Base-by-base conservation (phyloP, 163 green algal species). In the Scenedesmus sp. region DNA sequence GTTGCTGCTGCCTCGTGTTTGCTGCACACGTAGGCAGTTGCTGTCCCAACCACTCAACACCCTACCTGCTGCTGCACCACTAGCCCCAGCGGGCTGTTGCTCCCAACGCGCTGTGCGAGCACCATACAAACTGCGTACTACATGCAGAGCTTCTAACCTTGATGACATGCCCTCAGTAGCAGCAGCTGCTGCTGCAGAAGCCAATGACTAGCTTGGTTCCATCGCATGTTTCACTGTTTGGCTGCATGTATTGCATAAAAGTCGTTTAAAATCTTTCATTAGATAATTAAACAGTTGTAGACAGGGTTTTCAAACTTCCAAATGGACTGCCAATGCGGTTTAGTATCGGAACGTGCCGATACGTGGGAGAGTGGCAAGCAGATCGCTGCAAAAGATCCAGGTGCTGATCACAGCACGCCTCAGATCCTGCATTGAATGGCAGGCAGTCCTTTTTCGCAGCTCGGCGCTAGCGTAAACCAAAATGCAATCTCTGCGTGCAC, bases 31-130 rank as follows among this genome's bases (percentile, higher is more conserved):
- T 4, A 37, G 26, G 43, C 72, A 65, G 78, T 59, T 84, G 78
- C 26, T 35, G 26, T 84, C 42, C 78, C 73, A 82, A 44, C 35
- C 73, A 82, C 73, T 51, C 73, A 44, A 51, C 12, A 30, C 35
- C 37, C 53, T n/a, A 79, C 83, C 83, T 43, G 53, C 83, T 88
- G 53, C 56, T 42, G 12, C 22, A 40, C 35, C 51, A 59, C 83
- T 56, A 37, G 51, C 13, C 4, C 26, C 80, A 73, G 79, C 12
- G 35, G 42, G 79, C 12, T 26, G 22, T 22, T 65, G 42, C 6
- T 35, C 4, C 24, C 79, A 20, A 7, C 30, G 18, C 18, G 65
- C 30, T 76, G 65, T 3, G 5, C 26, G 30, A 16, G 18, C 65
- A 2, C 65, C 65, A 40, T 7, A 40, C 7, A 76, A 7, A n/a